Percentiles rank a stretch among this genome's conserved stretches.
Evolutionary conservation across 2,329 filamentous ascomycete genomes (phyloP).

Genomic region (Harringtonia aguacate): DNA sequence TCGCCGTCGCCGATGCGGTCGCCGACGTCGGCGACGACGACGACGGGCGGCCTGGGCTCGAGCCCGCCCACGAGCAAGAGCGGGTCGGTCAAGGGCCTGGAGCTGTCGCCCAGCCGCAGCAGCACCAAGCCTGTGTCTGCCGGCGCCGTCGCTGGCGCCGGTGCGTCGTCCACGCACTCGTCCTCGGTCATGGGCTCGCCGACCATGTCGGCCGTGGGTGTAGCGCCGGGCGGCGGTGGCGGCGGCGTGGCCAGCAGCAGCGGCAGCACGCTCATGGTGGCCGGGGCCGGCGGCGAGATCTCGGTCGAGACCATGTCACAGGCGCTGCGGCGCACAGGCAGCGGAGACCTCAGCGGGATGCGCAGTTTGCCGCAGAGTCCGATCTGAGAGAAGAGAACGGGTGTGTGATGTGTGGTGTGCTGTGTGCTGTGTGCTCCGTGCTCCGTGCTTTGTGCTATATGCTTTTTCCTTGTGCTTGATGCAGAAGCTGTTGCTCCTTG

Average conservation of each 20-base stretch:
- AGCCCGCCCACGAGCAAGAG: slow-evolving; percentile 70
- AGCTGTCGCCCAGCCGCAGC: slow-evolving; percentile 51
- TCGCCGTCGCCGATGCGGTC: slow-evolving; percentile 76
- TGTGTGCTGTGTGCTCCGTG: too few relatives aligned
- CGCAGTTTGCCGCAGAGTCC: slow-evolving; percentile 50
- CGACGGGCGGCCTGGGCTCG: slow-evolving; percentile 40
- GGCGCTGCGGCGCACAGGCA: slow-evolving; percentile 74
- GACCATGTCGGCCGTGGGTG: slow-evolving; percentile 16
- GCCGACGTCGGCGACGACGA: slow-evolving; percentile 58
- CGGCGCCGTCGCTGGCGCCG: not conserved
- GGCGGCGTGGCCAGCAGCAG: slow-evolving; percentile 1
- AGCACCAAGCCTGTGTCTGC: slow-evolving; percentile 10
- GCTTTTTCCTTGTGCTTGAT: too few relatives aligned
- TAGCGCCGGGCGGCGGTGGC: too few relatives aligned
- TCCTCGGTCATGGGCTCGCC: slow-evolving; percentile 46
- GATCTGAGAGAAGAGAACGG: slow-evolving; percentile 37
- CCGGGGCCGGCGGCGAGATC: slow-evolving; percentile 53
- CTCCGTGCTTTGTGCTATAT: too few relatives aligned
- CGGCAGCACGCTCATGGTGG: not conserved
- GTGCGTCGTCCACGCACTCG: not conserved
- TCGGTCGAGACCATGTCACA: slow-evolving; percentile 93
- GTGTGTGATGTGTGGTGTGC: too few relatives aligned
- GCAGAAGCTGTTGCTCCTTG: too few relatives aligned
- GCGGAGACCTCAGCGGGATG: slow-evolving; percentile 57
- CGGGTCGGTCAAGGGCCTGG: slow-evolving; percentile 62